phyloP scores from a whole-genome alignment of 345 rosid genomes.

The Populus nigra region DNA sequence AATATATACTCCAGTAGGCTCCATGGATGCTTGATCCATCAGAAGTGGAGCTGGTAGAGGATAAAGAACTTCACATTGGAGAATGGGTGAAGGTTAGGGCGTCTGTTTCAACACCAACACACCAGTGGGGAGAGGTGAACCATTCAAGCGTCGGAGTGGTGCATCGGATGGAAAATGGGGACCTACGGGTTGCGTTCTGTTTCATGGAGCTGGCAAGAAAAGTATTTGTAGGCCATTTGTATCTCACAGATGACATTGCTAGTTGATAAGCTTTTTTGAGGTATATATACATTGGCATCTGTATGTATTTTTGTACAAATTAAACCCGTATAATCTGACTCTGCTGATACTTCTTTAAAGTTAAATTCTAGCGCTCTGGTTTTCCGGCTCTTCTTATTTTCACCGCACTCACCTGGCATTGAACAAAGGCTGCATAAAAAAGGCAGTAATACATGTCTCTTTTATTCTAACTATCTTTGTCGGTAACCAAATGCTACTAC shows the following conservation, averaged over 20 bases:
- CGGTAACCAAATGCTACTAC: too few species aligned
- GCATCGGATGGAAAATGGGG: constrained; percentile 75
- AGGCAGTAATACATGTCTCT: too few species aligned
- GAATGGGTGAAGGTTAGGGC: constrained; percentile 83
- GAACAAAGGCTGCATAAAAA: not conserved
- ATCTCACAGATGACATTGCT: constrained; percentile 20
- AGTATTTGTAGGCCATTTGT: constrained; percentile 28
- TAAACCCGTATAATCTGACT: constrained; percentile 13
- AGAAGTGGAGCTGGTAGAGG: constrained; percentile 79
- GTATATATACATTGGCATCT: constrained; percentile 28
- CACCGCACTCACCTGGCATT: not conserved
- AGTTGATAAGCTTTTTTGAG: constrained; percentile 29
- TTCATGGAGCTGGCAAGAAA: constrained; percentile 46
- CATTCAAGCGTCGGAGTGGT: constrained; percentile 89
- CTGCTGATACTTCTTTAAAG: not conserved
- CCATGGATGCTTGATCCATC: constrained; percentile 99
- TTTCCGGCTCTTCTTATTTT: not conserved
- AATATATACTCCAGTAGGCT: constrained; percentile 88
- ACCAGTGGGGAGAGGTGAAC: constrained; percentile 97
- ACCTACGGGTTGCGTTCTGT: constrained; percentile 81
- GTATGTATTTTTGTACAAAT: constrained; percentile 32
- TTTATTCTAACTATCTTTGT: too few species aligned
- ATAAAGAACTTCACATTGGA: constrained; percentile 74
- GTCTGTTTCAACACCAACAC: constrained; percentile 62
- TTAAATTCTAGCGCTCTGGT: not conserved